Evolutionary conservation across 73 alveolate genomes (phyloP).

Genomic region (Paramecium sexaurelia): DNA sequence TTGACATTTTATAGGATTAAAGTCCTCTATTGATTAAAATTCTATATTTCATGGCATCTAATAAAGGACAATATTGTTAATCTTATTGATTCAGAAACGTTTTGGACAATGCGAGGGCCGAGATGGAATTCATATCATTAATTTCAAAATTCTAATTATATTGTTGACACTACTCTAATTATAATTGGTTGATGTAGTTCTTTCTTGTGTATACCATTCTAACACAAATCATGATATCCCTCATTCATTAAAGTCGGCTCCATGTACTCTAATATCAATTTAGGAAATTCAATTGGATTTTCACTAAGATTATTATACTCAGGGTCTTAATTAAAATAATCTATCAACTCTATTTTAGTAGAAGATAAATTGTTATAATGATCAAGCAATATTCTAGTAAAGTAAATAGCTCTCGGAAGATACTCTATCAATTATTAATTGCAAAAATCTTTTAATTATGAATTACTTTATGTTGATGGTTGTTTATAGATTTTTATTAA

Average conservation of each 20-base stretch:
- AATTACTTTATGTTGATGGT: not conserved
- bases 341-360: not conserved
- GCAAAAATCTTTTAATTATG: not conserved
- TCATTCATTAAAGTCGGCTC: constrained; percentile 6
- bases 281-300: constrained; percentile 16
- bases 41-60: not conserved
- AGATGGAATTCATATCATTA: not conserved
- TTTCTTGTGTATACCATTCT: not conserved
- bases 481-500: not conserved
- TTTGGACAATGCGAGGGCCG: not conserved
- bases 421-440: not conserved
- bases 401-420: not conserved
- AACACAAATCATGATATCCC: not conserved
- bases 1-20: not conserved
- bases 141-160: constrained; percentile 7
- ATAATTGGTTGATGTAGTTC: not conserved
- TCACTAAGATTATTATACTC: not conserved
- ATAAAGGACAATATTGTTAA: not conserved
- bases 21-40: not conserved
- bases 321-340: not conserved
- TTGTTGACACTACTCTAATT: not conserved
- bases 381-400: not conserved
- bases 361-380: constrained; percentile 4
- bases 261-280: not conserved
- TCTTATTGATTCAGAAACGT: not conserved